phyloP scores from a whole-genome alignment of 2,329 filamentous ascomycete genomes.

The Rhynchosporium secalis region DNA sequence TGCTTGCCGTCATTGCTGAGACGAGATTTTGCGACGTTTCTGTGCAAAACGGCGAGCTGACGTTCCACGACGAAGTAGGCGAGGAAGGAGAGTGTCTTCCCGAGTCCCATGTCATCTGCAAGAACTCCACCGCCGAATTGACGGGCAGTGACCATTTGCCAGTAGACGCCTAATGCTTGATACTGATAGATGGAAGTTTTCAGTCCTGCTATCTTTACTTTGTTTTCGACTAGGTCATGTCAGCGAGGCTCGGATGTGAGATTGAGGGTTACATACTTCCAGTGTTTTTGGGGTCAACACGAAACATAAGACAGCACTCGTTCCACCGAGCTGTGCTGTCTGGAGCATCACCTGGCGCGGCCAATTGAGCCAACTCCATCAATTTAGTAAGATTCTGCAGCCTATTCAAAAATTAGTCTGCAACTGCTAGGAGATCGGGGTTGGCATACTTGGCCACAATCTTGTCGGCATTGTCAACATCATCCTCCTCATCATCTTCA shows the following conservation, averaged over 20 bases:
- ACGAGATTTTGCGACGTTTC: conserved; percentile 17
- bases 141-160: conserved; percentile 29
- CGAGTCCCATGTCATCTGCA: conserved; percentile 59
- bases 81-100: conserved; percentile 52
- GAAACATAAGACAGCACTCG: conserved; percentile 28
- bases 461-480: not conserved
- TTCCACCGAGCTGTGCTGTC: conserved; percentile 17
- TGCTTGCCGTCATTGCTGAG: conserved; percentile 12
- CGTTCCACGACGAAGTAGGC: conserved; percentile 43
- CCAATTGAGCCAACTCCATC: conserved; percentile 17
- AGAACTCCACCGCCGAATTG: conserved; percentile 61
- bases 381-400: conserved; percentile 24
- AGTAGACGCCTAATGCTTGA: conserved; percentile 30
- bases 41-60: conserved; percentile 26
- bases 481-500: not conserved
- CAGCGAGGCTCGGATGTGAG: not conserved
- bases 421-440: not conserved
- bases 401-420: conserved; percentile 15
- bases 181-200: conserved; percentile 30
- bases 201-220: conserved; percentile 23
- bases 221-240: conserved; percentile 4
- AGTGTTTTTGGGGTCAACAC: conserved; percentile 18
- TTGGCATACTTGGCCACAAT: conserved; percentile 12
- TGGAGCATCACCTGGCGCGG: not conserved
- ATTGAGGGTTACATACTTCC: not conserved